These are phyloP conservation scores for Ophiostoma quercus DNA, from an alignment of 2,329 filamentous ascomycete species.

Conservation along the genomic window DNA sequence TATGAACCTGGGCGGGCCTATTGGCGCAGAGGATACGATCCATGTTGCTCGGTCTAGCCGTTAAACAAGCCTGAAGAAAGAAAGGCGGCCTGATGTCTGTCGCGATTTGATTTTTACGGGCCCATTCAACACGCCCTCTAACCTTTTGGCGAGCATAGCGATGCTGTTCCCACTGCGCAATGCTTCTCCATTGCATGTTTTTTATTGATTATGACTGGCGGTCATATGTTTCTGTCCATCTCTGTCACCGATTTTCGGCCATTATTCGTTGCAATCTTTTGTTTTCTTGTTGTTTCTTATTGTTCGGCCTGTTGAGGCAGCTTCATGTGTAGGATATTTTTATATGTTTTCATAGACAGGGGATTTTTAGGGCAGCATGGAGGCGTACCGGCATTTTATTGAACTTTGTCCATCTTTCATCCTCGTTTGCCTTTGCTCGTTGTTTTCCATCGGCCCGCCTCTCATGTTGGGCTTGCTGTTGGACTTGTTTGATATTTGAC, in stretches of 20 bases:
- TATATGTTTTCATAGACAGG: background rate
- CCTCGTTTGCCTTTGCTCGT: background rate
- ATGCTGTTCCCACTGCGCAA: background rate
- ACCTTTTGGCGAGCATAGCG: background rate
- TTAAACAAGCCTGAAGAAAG: background rate
- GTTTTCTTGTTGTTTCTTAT: background rate
- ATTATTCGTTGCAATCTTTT: background rate
- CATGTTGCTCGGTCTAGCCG: conserved; percentile 2
- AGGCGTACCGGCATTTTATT: conserved; percentile 1
- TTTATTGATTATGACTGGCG: background rate
- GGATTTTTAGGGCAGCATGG: background rate
- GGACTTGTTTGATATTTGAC: background rate
- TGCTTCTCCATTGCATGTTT: background rate
- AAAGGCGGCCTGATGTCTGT: background rate
- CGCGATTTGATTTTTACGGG: background rate
- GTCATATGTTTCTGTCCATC: background rate
- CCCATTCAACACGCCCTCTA: conserved; percentile 15
- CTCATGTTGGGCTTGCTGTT: background rate
- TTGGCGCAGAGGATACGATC: background rate
- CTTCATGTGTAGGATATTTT: background rate
- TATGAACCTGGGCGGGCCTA: background rate
- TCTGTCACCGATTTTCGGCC: background rate
- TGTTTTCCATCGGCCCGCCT: background rate
- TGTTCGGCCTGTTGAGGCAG: background rate
- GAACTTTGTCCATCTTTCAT: background rate